A percentile compares a stretch with the other conserved stretches of the same genome.
phyloP scores from a whole-genome alignment of 2,329 filamentous ascomycete species.

The Dissoconium aciculare region DNA sequence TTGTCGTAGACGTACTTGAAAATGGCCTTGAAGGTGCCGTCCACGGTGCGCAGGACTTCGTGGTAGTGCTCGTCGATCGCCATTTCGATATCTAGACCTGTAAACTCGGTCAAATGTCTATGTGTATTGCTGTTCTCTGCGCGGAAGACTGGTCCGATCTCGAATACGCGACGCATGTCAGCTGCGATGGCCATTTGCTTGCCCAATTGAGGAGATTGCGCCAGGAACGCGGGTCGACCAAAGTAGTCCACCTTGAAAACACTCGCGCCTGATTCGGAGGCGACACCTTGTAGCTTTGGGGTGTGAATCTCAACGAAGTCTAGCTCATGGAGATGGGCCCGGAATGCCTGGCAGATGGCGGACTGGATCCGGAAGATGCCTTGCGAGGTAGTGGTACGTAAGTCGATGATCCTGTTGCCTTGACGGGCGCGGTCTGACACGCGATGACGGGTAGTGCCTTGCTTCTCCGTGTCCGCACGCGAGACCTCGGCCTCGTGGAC shows the following conservation, averaged over 20 bases:
- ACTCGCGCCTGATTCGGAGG: slow-evolving; percentile 79
- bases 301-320: slow-evolving; percentile 90
- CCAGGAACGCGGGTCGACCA: slow-evolving; percentile 69
- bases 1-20: slow-evolving; percentile 56
- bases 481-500: slow-evolving; percentile 56
- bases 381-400: slow-evolving; percentile 75
- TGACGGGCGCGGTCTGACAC: slow-evolving; percentile 61
- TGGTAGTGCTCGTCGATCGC: slow-evolving; percentile 77
- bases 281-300: slow-evolving; percentile 76
- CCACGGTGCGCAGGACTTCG: slow-evolving; percentile 66
- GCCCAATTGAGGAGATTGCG: slow-evolving; percentile 79
- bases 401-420: slow-evolving; percentile 64
- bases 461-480: slow-evolving; percentile 39
- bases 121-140: slow-evolving; percentile 95
- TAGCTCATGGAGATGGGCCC: slow-evolving; percentile 54
- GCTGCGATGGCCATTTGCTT: slow-evolving; percentile 89
- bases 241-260: slow-evolving; percentile 93
- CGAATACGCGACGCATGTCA: slow-evolving; percentile 79
- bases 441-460: slow-evolving; percentile 43
- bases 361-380: slow-evolving; percentile 78
- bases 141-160: slow-evolving; percentile 79
- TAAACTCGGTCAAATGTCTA: slow-evolving; percentile 86
- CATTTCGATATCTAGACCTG: slow-evolving; percentile 87
- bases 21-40: slow-evolving; percentile 67
- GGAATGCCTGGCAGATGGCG: slow-evolving; percentile 65